These are phyloP conservation scores for Metschnikowia gruessii DNA, from an alignment of 805 yeast species.

Conservation along the genomic window DNA sequence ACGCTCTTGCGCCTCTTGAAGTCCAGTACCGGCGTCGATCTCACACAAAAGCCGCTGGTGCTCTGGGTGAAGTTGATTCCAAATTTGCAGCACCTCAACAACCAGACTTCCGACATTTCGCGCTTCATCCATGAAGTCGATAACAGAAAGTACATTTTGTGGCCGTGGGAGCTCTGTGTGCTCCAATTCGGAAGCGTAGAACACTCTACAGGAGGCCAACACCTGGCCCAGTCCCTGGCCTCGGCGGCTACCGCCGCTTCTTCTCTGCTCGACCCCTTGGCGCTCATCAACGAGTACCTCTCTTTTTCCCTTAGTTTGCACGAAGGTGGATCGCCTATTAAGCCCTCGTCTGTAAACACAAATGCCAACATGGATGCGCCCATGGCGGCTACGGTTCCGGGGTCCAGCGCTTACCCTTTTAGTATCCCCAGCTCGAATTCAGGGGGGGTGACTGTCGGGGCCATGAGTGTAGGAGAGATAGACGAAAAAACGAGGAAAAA, in stretches of 20 bases:
- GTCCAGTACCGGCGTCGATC: constrained; percentile 33
- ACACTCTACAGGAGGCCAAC: background rate
- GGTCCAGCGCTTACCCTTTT: constrained; percentile 11
- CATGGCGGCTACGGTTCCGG: background rate
- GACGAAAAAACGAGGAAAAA: background rate
- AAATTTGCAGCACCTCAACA: constrained; percentile 63
- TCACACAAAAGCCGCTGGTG: constrained; percentile 23
- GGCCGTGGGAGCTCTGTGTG: constrained; percentile 71
- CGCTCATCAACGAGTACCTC: constrained; percentile 35
- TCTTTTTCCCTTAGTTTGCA: constrained; percentile 20
- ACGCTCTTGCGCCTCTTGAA: constrained; percentile 32
- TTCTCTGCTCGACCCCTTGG: constrained; percentile 27
- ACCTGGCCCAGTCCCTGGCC: background rate
- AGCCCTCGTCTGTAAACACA: background rate
- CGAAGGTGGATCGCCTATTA: constrained; percentile 1
- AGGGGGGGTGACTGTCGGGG: background rate
- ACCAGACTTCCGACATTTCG: constrained; percentile 61
- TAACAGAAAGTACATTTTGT: constrained; percentile 55
- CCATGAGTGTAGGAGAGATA: background rate
- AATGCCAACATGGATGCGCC: background rate
- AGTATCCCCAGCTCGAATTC: constrained; percentile 17
- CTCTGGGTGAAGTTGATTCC: constrained; percentile 71
- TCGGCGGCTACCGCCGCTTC: background rate
- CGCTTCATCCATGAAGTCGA: constrained; percentile 52
- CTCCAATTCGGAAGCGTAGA: constrained; percentile 46